Evolutionary conservation across 2,329 filamentous ascomycete species (phyloP), one percentile per base, ranked within the genome.

Genomic region (Verticillium dahliae): DNA sequence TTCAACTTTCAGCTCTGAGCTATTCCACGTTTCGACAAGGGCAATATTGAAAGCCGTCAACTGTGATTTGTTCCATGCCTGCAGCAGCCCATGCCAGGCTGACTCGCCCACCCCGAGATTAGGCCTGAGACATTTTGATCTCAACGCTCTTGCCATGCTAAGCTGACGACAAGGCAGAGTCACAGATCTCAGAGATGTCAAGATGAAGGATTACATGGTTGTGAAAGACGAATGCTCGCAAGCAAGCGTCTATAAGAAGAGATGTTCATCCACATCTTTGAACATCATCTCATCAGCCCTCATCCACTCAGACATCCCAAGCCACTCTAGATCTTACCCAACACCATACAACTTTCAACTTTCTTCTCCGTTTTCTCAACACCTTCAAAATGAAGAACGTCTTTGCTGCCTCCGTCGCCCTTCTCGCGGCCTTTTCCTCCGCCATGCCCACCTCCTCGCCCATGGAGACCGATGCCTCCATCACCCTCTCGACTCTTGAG

Each of bases 321-420:
- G 18, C 3, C 18, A n/a, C 11, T 18, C n/a, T 34, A 56, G 35
- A 27, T 27, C 54, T 13, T 37, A 9, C 60, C 18, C 37, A 56
- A 61, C 39, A 38, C 56, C n/a, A 60, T 57, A 39, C 56, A 27
- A 27, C 15, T 56, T 38, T 22, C 56, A 13, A 41, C 33, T 14
- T 31, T 18, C 38, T 10, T 57, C 59, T 50, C 50, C 56, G 27
- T 5, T 35, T 62, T 58, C 34, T 22, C 45, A 50, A 1, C 45
- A 59, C 60, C 54, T 58, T 60, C 60, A 56, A 27, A 27, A 58
- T 58, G 56, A 58, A 58, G 56, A 41, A 33, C 37, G 14, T 58
- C 37, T 31, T 58, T 6, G 37, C 31, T 35, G 15, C 56, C 18
- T 39, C 35, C 9, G n/a, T 58, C 10, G 37, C 37, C 4, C 37